Base-by-base conservation (phyloP, 345 rosid species). In the Triadica sebifera region DNA sequence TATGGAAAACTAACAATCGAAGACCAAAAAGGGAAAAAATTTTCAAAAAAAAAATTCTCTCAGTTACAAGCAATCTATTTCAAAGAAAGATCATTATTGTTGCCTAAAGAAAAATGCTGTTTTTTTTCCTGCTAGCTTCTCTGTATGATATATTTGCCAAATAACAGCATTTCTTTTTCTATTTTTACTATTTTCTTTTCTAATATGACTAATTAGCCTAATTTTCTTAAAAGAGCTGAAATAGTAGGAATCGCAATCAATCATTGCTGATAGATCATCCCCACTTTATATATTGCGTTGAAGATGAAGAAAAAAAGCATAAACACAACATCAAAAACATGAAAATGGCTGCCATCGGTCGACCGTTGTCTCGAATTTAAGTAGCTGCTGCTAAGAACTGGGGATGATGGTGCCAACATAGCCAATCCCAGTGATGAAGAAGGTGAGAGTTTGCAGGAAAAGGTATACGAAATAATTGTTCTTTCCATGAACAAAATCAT, bases 381-480 rank as follows among this genome's bases (percentile, higher is more conserved):
- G 2, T 13, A 37, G 64, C 51, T 57, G 55, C 53, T 45, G 65
- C 39, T 43, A 37, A 19, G 12, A 29, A 72, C 76, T 77, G 3
- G 81, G 81, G 67, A 93, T 89, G 74, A 91, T 91, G 64, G 98
- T 96, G 60, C 99, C 99, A 3, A 96, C 78, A 77, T 93, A 96
- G 64, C 99, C 99, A 37, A 96, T 79, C 75, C 99, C 99, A 15
- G 91, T 83, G 77, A 96, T 96, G 87, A 89, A 79, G 98, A 91
- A 96, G 62, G 93, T 78, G 76, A 91, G 3, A 1, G 97, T 90
- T 87, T 96, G 99, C 60, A 96, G 96, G 82, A 86, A 96, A 61
- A 96, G 88, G 82, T 96, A 96, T 45, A 96, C 73, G 74, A 84
- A 96, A 87, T 96, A 96, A 79, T 85, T 84, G 90, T 96, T 85